Evolutionary conservation across 2,329 filamentous ascomycete genomes (phyloP).

Genomic region (Nemania sp.): DNA sequence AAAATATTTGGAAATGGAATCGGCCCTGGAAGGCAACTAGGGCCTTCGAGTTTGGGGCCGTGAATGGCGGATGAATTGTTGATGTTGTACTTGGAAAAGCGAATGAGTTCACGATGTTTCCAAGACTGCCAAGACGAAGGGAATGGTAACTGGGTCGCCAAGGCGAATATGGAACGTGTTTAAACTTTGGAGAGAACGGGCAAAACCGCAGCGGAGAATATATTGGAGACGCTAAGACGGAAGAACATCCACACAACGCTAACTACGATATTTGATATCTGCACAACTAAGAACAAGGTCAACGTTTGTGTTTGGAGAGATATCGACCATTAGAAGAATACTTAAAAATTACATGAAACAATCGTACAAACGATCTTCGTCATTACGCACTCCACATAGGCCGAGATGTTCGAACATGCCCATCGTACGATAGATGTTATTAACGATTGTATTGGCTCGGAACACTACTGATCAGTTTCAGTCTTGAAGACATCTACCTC

Average conservation of each 20-base stretch:
- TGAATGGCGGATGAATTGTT: not conserved
- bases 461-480: too few species aligned
- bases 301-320: not conserved
- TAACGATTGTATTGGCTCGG: too few species aligned
- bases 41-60: not conserved
- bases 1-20: slow-evolving; percentile 11
- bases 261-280: not conserved
- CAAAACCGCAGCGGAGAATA: not conserved
- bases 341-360: too few species aligned
- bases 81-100: not conserved
- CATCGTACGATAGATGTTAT: too few species aligned
- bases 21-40: not conserved
- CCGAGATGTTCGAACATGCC: too few species aligned
- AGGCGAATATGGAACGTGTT: slow-evolving; percentile 4
- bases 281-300: not conserved
- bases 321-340: too few species aligned
- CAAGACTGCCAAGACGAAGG: not conserved
- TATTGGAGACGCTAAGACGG: slow-evolving; percentile 3
- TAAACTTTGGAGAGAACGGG: not conserved
- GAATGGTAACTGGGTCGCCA: not conserved
- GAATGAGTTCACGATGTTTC: not conserved
- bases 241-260: not conserved
- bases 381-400: too few species aligned
- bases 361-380: too few species aligned
- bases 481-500: too few species aligned